Evolutionary conservation across 2,329 filamentous ascomycete species (phyloP), one percentile per base, ranked within the genome.

Genomic region (Penicillium sp.): DNA sequence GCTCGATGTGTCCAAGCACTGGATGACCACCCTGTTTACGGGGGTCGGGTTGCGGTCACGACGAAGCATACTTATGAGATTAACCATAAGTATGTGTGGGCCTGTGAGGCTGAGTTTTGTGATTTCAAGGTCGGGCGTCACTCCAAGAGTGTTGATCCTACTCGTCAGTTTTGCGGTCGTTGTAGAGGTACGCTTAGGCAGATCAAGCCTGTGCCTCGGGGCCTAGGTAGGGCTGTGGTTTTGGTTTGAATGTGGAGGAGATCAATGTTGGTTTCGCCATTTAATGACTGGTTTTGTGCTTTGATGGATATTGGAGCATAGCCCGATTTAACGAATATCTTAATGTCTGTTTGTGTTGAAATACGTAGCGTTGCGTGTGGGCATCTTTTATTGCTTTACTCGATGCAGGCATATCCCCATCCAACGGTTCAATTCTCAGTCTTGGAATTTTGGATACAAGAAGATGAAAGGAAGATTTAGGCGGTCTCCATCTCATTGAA

Each of bases 21-120:
- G 36, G 60, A 59, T 40, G 48, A 59, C 19, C 62, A 74, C 2
- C 76, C 75, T 0, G 88, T 91, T 58, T 77, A 74, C 2, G 41
- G 36, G 10, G 76, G 81, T 2, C 80, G 65, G 3, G 72, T 96
- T 36, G 73, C 84, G 29, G 89, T 97, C 16, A 95, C 90, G 1
- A 96, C 91, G 0, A 95, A 88, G 64, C 92, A 99, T 70, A 80
- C 76, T 28, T 99, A 96, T 68, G 80, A 85, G 41, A 97, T 97
- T 62, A 86, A 91, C 59, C 95, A 89, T 74, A 95, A 92, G 73
- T 99, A 92, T 65, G 73, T 91, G 16, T 97, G 93, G 92, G 75
- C 80, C 35, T 97, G 92, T 66, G 72, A 67, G 4, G 46, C 2
- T 3, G 16, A 35, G 30, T 68, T 64, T 3, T 97, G 93, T 64